Evolutionary conservation across 345 rosid species (phyloP).

Genomic region (Lepidium africanum): DNA sequence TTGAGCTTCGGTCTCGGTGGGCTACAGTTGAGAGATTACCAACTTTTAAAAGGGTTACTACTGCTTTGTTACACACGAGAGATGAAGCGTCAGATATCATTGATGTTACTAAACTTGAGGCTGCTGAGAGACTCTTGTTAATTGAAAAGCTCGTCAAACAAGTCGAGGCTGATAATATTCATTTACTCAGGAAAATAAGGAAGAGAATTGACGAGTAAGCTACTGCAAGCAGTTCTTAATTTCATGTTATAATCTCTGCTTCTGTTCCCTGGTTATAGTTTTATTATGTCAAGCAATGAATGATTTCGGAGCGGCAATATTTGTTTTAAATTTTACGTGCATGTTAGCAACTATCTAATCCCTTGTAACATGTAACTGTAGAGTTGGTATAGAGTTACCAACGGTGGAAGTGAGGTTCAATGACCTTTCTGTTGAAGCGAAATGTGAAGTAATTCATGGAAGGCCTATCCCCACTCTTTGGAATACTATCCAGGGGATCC

Average conservation of each 20-base stretch:
- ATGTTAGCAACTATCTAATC: background rate
- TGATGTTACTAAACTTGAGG: constrained; percentile 44
- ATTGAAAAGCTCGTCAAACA: constrained; percentile 48
- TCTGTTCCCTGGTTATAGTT: background rate
- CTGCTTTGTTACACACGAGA: constrained; percentile 31
- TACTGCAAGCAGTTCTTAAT: background rate
- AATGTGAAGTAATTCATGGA: constrained; percentile 33
- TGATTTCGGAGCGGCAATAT: background rate
- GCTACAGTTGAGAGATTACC: constrained; percentile 50
- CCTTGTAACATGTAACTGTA: constrained; percentile 2
- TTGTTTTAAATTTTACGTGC: background rate
- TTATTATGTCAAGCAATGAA: background rate
- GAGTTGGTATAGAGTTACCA: constrained; percentile 38
- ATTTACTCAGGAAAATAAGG: constrained; percentile 35
- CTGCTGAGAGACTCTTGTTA: constrained; percentile 34
- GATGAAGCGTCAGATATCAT: constrained; percentile 12
- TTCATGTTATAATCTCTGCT: background rate
- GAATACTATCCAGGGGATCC: constrained; percentile 24
- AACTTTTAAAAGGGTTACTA: constrained; percentile 35
- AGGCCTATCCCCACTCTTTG: constrained; percentile 46
- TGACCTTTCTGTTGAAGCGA: constrained; percentile 34
- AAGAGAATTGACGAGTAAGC: constrained; percentile 44
- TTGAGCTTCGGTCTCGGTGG: constrained; percentile 39
- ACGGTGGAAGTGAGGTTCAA: constrained; percentile 38
- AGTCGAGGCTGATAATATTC: constrained; percentile 42